Evolutionary conservation across 768 basidiomycete species (phyloP), one percentile per base, ranked within the genome.

Genomic region (Trametes sanguinea): DNA sequence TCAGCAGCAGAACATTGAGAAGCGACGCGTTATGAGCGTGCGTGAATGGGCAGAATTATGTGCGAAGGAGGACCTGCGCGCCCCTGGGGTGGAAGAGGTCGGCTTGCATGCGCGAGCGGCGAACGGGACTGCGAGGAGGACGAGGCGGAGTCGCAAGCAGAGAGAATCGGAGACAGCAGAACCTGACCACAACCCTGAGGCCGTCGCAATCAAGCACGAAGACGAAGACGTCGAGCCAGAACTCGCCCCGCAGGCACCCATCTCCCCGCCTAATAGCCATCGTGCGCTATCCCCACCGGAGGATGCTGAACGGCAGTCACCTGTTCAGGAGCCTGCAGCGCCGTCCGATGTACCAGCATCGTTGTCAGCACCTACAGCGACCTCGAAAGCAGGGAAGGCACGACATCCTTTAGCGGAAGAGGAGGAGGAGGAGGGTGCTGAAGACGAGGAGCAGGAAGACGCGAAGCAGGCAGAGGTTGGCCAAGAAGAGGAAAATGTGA

Each of bases 1-100:
- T 73, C 85, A 92, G 22, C 89, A 93, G 67, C 85, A 93, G 75
- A 98, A 97, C 71, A 82, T 97, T 69, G 94, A 94, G 77, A 94
- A 92, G 75, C 83, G 91, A 63, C 85, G 85, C 66, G 73, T 84
- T 54, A 88, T 92, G 85, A 94, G 90, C 69, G 85, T 92, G 22
- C 86, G 90, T 56, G 93, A 95, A 74, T 95, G 93, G 93, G 83
- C 83, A 0, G 92, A 94, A 69, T 74, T 92, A 4, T 90, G 90
- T 65, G 74, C 73, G 30, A 86, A 84, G 63, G 87, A 89, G 11
- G 90, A 92, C 14, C 85, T 84, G 59, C 83, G 87, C 33, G 84
- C 90, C 0, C 93, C 90, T 9, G 84, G 88, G n/a, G 76, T 87
- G 27, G 81, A 84, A 44, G 89, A 91, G 62, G 78, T 90, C 45